Base-by-base conservation (phyloP, 345 rosid genomes). In the Draba incana region DNA sequence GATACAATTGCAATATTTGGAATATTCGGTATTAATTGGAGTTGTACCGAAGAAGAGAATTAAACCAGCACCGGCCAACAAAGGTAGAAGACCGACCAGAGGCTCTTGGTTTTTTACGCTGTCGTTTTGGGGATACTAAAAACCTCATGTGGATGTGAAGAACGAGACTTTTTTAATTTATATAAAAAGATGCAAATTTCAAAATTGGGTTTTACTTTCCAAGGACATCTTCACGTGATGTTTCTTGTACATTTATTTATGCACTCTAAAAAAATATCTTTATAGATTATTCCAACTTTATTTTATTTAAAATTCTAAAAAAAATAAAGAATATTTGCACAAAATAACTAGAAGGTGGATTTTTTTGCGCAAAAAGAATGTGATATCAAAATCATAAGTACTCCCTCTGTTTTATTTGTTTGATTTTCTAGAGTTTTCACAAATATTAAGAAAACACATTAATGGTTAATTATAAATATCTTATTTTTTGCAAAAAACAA, bases 51-150 rank as follows among this genome's bases (percentile, higher is more conserved):
- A 25, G 30, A 38, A 55, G 6, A 43, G 30, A 30, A 64, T 4
- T 23, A 46, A 68, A 55, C 69, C 74, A 68, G 46, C 65, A 62
- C 74, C 78, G 69, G 74, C 60, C 58, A 54, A 62, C 30, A 44
- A 52, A 66, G 44, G 62, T 51, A 28, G 39, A 67, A 27, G 42
- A 68, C 64, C 69, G 78, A 74, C 64, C 31, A 45, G 14, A 38
- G 60, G 39, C 14, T 48, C 69, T 68, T 62, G 69, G 8, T 47
- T 62, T 39, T 28, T 47, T 39, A 67, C 68, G 56, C 63, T 16
- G 58, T 74, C 68, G 58, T 68, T 68, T 68, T 48, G 64, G 74
- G 60, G 74, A 75, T 75, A 61, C 74, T 75, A 61, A 54, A 66
- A 57, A 53, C 7, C 57, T 53, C 78, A 74, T 60, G 68, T 67